Evolutionary conservation across 306 rosid genomes (phyloP), one percentile per base, ranked within the genome.

Genomic region (Trifolium fragiferum): DNA sequence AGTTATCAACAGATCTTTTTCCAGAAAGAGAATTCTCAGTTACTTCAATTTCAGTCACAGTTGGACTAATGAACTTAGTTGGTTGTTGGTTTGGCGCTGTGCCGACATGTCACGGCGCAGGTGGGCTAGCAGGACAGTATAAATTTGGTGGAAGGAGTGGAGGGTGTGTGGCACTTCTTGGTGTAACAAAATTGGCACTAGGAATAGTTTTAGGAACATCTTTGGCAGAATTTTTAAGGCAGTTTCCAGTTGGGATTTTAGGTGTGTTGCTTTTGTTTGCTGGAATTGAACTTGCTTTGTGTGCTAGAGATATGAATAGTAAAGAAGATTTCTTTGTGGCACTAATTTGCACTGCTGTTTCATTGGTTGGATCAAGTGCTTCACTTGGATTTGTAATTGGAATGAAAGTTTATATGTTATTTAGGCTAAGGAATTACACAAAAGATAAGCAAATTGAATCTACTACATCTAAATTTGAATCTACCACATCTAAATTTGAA

Each of bases 51-150:
- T 83, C 94, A 1, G 70, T 87, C n/a, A 89, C 88, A 0, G 94
- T 89, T 1, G 94, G 94, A 66, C 27, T 85, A 16, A 89, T 89
- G 89, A 89, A 89, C 78, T n/a, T 85, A 7, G 44, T 81, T 0
- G 94, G 94, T 8, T 60, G 87, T 69, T 89, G 94, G 94, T 85
- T 89, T 68, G 94, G 89, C 5, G 89, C 84, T 3, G 68, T 89
- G 76, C 94, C 94, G 3, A 7, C 80, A 9, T 89, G 94, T 66
- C 91, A 89, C 27, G 89, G 94, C 0, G 91, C 89, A 0, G 94
- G 94, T 3, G 94, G 94, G 16, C 62, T 89, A 0, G 94, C 93
- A 0, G 89, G 93, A 8, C 86, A 54, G 10, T 54, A 54, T 54
- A 54, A 54, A 54, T 54, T 54, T 21, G 91, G 89, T 8, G 91